Percentiles rank a stretch among this genome's conserved stretches.
phyloP scores from a whole-genome alignment of 2,329 filamentous ascomycete species.

The Trichoderma sp. region DNA sequence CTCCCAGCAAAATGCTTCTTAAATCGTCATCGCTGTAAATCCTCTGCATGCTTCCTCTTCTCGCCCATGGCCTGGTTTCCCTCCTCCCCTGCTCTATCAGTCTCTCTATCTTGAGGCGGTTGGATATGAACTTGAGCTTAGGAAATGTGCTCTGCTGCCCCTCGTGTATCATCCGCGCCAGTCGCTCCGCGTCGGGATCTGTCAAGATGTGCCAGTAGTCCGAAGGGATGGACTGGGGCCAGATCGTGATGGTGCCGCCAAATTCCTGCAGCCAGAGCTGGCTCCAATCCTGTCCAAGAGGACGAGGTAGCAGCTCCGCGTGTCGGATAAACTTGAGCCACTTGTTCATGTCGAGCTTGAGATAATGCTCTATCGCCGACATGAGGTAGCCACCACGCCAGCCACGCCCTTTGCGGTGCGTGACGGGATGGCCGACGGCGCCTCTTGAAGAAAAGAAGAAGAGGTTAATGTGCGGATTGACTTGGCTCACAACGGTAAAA shows the following conservation, averaged over 20 bases:
- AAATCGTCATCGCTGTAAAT: conserved; percentile 61
- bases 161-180: conserved; percentile 85
- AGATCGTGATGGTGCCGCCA: conserved; percentile 91
- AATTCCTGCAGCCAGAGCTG: conserved; percentile 96
- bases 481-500: conserved; percentile 83
- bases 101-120: conserved; percentile 79
- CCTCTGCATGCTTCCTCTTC: conserved; percentile 55
- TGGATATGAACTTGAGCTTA: conserved; percentile 86
- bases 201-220: conserved; percentile 86
- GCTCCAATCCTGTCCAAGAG: conserved; percentile 92
- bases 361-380: conserved; percentile 86
- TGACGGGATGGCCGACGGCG: conserved; percentile 87
- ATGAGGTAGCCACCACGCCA: conserved; percentile 96
- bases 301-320: conserved; percentile 84
- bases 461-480: conserved; percentile 96
- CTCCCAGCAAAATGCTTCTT: conserved; percentile 43
- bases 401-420: conserved; percentile 85
- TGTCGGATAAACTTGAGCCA: conserved; percentile 95
- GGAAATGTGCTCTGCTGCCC: conserved; percentile 88
- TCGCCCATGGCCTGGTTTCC: conserved; percentile 48
- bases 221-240: conserved; percentile 74
- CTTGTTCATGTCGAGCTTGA: conserved; percentile 95
- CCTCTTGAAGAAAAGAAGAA: conserved; percentile 98
- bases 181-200: conserved; percentile 70
- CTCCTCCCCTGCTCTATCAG: conserved; percentile 57